A percentile compares a stretch with the other conserved stretches of the same genome.
Evolutionary conservation across 2,329 filamentous ascomycete genomes (phyloP).

Genomic region (Myriosclerotinia duriaeana): DNA sequence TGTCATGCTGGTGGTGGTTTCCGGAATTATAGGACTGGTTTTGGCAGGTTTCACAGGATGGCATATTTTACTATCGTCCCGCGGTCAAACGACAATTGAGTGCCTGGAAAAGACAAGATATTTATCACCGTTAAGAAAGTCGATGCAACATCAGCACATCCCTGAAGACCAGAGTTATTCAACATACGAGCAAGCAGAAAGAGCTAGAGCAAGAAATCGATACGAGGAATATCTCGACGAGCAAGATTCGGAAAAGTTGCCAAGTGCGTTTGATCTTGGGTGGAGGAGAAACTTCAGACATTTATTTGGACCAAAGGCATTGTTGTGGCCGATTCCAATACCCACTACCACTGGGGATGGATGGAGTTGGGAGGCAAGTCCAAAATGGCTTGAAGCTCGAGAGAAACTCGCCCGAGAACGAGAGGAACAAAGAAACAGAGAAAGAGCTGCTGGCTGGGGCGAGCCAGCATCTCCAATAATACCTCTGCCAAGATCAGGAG

Average conservation of each 20-base stretch:
- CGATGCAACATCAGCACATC: conserved; percentile 63
- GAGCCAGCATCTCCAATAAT: conserved; percentile 27
- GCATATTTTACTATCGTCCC: conserved; percentile 80
- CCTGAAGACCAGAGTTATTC: conserved; percentile 44
- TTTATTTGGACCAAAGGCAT: conserved; percentile 72
- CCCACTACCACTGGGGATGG: conserved; percentile 87
- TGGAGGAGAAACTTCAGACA: conserved; percentile 76
- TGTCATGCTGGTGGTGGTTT: conserved; percentile 80
- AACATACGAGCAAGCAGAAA: conserved; percentile 56
- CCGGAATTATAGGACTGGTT: conserved; percentile 88
- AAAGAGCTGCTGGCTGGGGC: conserved; percentile 69
- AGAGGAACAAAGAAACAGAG: conserved; percentile 60
- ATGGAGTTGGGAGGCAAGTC: conserved; percentile 88
- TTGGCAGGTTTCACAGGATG: conserved; percentile 85
- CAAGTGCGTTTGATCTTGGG: conserved; percentile 91
- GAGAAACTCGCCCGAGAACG: conserved; percentile 60
- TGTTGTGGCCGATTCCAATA: conserved; percentile 78
- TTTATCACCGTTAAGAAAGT: conserved; percentile 72
- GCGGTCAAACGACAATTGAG: conserved; percentile 91
- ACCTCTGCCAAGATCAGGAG: conserved; percentile 30
- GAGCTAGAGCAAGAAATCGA: conserved; percentile 62
- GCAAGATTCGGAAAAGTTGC: conserved; percentile 80
- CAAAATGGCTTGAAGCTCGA: conserved; percentile 71
- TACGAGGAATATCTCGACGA: conserved; percentile 86
- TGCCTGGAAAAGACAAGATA: conserved; percentile 95